Conservation (phyloP, 2,329 filamentous ascomycete species). For the Claviceps monticola region DNA sequence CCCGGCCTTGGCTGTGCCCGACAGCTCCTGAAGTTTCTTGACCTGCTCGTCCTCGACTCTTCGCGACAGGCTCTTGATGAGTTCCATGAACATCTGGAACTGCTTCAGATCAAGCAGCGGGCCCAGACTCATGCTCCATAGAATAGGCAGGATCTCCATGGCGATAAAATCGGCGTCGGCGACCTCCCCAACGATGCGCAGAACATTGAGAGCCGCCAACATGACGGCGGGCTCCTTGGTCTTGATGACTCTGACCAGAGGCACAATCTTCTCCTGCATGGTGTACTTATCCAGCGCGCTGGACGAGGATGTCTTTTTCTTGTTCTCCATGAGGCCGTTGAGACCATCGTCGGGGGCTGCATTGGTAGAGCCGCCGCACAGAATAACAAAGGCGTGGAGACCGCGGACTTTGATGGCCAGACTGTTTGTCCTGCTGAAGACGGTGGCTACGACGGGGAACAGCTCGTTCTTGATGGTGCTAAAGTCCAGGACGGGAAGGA, state of each 20-base stretch:
- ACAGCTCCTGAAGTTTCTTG: slow-evolving; percentile 75
- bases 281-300: slow-evolving; percentile 93
- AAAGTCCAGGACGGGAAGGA: slow-evolving; percentile 86
- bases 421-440: slow-evolving; percentile 88
- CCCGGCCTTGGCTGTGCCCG: slow-evolving; percentile 40
- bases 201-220: slow-evolving; percentile 78
- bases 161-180: slow-evolving; percentile 87
- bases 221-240: slow-evolving; percentile 97
- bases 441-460: slow-evolving; percentile 78
- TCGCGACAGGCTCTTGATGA: slow-evolving; percentile 68
- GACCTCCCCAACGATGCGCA: slow-evolving; percentile 66
- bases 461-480: slow-evolving; percentile 94
- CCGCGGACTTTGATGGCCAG: slow-evolving; percentile 90
- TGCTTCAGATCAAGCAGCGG: slow-evolving; percentile 77
- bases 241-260: slow-evolving; percentile 82
- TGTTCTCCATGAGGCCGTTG: slow-evolving; percentile 50
- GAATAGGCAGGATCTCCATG: slow-evolving; percentile 73
- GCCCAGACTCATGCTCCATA: slow-evolving; percentile 87
- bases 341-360: slow-evolving; percentile 44
- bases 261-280: slow-evolving; percentile 93
- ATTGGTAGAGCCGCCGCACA: slow-evolving; percentile 64
- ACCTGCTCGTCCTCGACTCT: slow-evolving; percentile 82
- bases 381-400: slow-evolving; percentile 74
- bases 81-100: slow-evolving; percentile 79
- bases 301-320: slow-evolving; percentile 50